Conservation (phyloP, 2,329 filamentous ascomycete genomes). For the Apiospora aurea region DNA sequence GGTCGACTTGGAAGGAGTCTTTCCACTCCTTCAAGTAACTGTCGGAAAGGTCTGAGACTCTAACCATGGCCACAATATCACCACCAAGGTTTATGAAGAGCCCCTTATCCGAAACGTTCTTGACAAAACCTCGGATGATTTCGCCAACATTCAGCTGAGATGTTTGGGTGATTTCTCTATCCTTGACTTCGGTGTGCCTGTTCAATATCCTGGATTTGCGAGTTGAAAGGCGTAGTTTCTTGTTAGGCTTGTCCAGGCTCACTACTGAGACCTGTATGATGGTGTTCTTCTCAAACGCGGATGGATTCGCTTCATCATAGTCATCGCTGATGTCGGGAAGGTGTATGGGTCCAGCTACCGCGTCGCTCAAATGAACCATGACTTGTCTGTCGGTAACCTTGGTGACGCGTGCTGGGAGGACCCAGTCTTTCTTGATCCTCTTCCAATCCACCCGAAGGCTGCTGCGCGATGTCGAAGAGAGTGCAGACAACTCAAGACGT, state of each 20-base stretch:
- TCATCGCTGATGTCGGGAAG: conserved; percentile 87
- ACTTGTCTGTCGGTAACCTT: conserved; percentile 85
- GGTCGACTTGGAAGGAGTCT: conserved; percentile 83
- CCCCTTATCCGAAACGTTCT: conserved; percentile 87
- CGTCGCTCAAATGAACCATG: conserved; percentile 84
- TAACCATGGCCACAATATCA: conserved; percentile 81
- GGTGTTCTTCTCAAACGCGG: conserved; percentile 81
- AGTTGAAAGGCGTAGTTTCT: conserved; percentile 81
- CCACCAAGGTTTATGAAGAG: conserved; percentile 86
- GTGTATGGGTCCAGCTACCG: conserved; percentile 79
- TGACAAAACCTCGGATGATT: conserved; percentile 88
- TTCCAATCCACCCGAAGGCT: conserved; percentile 65
- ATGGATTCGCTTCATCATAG: conserved; percentile 80
- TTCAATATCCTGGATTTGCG: conserved; percentile 89
- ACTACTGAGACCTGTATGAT: conserved; percentile 87
- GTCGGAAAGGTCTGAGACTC: conserved; percentile 89
- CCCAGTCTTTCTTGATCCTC: conserved; percentile 77
- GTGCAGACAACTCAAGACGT: conserved; percentile 83
- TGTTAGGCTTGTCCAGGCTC: conserved; percentile 81
- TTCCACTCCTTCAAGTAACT: conserved; percentile 96
- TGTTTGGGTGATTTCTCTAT: conserved; percentile 76
- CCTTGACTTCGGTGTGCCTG: conserved; percentile 80
- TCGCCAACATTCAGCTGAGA: conserved; percentile 79
- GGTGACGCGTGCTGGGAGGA: conserved; percentile 83
- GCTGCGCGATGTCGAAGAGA: conserved; percentile 64